Evolutionary conservation across 805 yeast species (phyloP), one percentile per base, ranked within the genome.

Genomic region (Cyberlindnera subsufficiens): DNA sequence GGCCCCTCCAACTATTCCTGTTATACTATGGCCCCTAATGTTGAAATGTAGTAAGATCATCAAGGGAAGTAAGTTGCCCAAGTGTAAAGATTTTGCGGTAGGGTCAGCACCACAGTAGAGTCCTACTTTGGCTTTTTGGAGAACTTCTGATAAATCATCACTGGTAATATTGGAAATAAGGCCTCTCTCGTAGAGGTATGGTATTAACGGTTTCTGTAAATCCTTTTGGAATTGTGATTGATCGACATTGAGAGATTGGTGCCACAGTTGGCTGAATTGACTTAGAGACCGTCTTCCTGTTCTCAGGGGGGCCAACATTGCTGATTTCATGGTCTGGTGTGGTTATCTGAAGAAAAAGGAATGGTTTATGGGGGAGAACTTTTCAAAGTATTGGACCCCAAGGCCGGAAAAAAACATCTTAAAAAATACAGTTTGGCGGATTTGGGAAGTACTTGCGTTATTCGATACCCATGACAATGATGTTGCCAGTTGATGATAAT

Each of bases 71-170:
- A 93, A 65, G 55, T 93, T 93, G 3, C 99, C 99, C 51, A 93
- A 64, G 64, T 93, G 99, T 14, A 93, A 67, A 0, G 97, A 89
- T 38, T 59, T 68, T 1, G 98, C 98, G 0, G 96, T 82, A 1
- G 99, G 99, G 58, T 93, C 99, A 0, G 96, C 97, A 10, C 99
- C 99, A 61, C 96, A 83, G 62, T 91, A 91, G 7, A 88, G 62
- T 9, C 81, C 79, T 11, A 85, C 53, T 50, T 69, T 72, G 30
- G 62, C 51, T 9, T 54, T 55, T 3, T 53, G 41, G 3, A 64
- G 37, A 5, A 56, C 43, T 0, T 58, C 61, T 35, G 60, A 51
- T 2, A 59, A 38, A 8, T 59, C 72, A 10, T 59, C 72, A 42
- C 64, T 67, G 0, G 74, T 65, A 35, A 61, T 55, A 6, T 63